A percentile compares a stretch with the other conserved stretches of the same genome.
Conservation (phyloP, 352 stramenopile genomes). For the Ophiocytium majus region DNA sequence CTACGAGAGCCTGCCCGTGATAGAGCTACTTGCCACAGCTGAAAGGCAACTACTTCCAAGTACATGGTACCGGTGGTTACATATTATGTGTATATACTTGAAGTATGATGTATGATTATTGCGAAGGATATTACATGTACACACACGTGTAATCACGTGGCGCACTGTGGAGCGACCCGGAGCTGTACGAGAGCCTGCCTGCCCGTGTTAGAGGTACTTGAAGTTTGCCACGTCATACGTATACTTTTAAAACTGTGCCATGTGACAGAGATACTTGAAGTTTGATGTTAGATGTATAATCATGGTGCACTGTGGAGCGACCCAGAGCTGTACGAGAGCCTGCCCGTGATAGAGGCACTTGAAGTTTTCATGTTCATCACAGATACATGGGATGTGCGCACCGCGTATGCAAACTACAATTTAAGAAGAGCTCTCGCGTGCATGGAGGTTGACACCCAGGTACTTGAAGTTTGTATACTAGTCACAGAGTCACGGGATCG, state of each 20-base stretch:
- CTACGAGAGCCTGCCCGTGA: too few relatives aligned
- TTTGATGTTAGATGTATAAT: conserved; percentile 33
- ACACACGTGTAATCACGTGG: conserved; percentile 42
- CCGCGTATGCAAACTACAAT: too few relatives aligned
- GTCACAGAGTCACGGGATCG: too few relatives aligned
- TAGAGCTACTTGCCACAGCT: too few relatives aligned
- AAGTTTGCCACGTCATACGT: neutral
- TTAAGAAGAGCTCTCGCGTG: too few relatives aligned
- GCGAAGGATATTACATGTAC: too few relatives aligned
- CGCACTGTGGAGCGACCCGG: conserved; percentile 55
- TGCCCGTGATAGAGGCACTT: conserved; percentile 35
- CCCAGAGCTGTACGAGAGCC: conserved; percentile 43
- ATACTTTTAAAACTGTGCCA: neutral
- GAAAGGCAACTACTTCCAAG: too few relatives aligned
- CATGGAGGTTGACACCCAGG: too few relatives aligned
- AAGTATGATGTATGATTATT: too few relatives aligned
- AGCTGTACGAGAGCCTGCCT: conserved; percentile 44
- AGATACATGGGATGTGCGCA: neutral
- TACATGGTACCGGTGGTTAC: neutral
- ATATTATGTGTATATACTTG: too few relatives aligned
- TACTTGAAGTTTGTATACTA: too few relatives aligned
- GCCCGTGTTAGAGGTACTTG: conserved; percentile 28
- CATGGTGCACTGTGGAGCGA: conserved; percentile 56
- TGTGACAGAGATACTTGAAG: neutral
- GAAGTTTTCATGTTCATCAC: neutral